Conservation (phyloP, 164 flowering plant species). For the Warburgia ugandensis region DNA sequence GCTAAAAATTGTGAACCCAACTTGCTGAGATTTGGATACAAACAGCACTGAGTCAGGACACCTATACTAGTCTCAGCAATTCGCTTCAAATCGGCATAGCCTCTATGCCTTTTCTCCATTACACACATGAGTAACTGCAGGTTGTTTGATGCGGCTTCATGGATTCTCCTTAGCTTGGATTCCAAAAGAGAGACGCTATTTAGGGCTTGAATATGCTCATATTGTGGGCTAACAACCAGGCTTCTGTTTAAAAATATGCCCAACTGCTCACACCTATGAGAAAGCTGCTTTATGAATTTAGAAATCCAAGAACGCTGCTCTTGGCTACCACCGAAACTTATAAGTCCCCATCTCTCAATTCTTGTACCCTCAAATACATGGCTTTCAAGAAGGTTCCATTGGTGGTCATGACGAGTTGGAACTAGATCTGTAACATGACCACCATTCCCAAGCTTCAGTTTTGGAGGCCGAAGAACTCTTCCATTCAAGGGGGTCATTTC, state of each 20-base stretch:
- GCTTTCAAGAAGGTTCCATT: slow-evolving; percentile 80
- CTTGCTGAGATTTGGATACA: slow-evolving; percentile 57
- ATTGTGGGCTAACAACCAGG: slow-evolving; percentile 41
- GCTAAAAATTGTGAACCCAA: slow-evolving; percentile 71
- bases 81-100: slow-evolving; percentile 90
- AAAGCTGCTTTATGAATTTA: slow-evolving; percentile 58
- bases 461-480: slow-evolving; percentile 84
- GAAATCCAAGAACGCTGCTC: slow-evolving; percentile 61
- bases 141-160: slow-evolving; percentile 41
- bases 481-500: slow-evolving; percentile 83
- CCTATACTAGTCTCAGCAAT: slow-evolving; percentile 85
- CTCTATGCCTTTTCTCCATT: slow-evolving; percentile 87
- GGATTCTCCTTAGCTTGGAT: slow-evolving; percentile 56
- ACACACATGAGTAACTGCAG: slow-evolving; percentile 77
- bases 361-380: slow-evolving; percentile 77
- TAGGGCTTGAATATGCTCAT: slow-evolving; percentile 66
- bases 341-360: slow-evolving; percentile 77
- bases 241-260: slow-evolving; percentile 67
- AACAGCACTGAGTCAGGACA: slow-evolving; percentile 80
- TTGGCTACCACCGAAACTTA: slow-evolving; percentile 77
- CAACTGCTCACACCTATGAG: slow-evolving; percentile 67
- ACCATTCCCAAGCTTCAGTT: slow-evolving; percentile 74
- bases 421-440: slow-evolving; percentile 58
- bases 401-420: slow-evolving; percentile 77
- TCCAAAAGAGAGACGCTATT: slow-evolving; percentile 59